A percentile compares a stretch with the other conserved stretches of the same genome.
Conservation (phyloP, 2,329 filamentous ascomycete genomes). For the Penicillium brevicompactum region DNA sequence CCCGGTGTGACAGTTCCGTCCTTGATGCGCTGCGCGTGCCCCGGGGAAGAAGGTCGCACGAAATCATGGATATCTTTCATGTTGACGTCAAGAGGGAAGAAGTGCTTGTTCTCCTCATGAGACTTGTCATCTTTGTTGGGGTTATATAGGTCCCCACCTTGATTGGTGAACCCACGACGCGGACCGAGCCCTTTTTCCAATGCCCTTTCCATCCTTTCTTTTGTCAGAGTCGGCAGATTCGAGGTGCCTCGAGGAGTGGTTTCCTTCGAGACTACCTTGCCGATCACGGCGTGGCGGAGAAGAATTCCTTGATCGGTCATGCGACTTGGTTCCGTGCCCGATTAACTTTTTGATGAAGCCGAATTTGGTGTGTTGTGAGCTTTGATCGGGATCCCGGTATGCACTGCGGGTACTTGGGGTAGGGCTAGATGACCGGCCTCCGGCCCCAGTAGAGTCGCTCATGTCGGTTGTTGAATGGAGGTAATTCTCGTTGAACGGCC, state of each 20-base stretch:
- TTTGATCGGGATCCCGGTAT: slow-evolving; percentile 50
- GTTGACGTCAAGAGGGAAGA: slow-evolving; percentile 84
- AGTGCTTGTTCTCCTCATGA: slow-evolving; percentile 54
- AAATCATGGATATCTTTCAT: slow-evolving; percentile 91
- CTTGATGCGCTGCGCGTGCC: slow-evolving; percentile 51
- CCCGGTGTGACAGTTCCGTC: slow-evolving; percentile 36
- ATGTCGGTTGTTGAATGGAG: slow-evolving; percentile 50
- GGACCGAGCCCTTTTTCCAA: slow-evolving; percentile 36
- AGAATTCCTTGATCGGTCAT: slow-evolving; percentile 31
- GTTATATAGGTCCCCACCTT: slow-evolving; percentile 25
- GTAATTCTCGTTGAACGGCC: slow-evolving; percentile 53
- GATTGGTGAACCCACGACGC: slow-evolving; percentile 34
- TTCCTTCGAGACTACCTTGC: slow-evolving; percentile 41
- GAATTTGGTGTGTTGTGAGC: slow-evolving; percentile 31
- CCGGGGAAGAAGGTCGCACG: slow-evolving; percentile 70
- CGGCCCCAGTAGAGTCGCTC: slow-evolving; percentile 52
- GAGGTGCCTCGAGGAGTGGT: slow-evolving; percentile 20
- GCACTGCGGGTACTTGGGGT: slow-evolving; percentile 73
- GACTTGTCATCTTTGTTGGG: slow-evolving; percentile 26
- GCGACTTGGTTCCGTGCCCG: slow-evolving; percentile 24
- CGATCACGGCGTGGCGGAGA: slow-evolving; percentile 36
- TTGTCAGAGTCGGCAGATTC: slow-evolving; percentile 40
- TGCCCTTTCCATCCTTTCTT: slow-evolving; percentile 40
- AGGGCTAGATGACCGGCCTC: slow-evolving; percentile 74
- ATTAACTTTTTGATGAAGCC: slow-evolving; percentile 10